Conservation (phyloP, 2,329 filamentous ascomycete species). For the Trichoderma sp. region DNA sequence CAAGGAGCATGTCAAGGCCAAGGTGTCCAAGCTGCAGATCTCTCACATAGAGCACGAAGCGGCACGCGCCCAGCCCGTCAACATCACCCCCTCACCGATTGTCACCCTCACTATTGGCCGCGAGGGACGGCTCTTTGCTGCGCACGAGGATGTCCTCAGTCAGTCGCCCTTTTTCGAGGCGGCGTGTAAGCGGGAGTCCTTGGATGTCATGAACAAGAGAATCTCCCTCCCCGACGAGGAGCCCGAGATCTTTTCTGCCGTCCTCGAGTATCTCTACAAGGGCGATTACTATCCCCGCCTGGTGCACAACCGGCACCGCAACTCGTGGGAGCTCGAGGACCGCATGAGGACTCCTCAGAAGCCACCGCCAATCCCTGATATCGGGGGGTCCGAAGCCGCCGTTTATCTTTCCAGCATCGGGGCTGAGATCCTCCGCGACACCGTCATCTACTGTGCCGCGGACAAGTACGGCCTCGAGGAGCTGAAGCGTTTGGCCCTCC, state of each 20-base stretch:
- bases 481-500: constrained; percentile 85
- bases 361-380: constrained; percentile 54
- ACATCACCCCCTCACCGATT: constrained; percentile 64
- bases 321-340: constrained; percentile 89
- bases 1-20: constrained; percentile 67
- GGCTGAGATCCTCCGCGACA: constrained; percentile 84
- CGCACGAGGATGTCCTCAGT: constrained; percentile 88
- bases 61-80: constrained; percentile 30
- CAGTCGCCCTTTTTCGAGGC: constrained; percentile 82
- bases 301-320: constrained; percentile 80
- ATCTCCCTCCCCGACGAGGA: constrained; percentile 75
- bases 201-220: constrained; percentile 75
- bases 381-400: constrained; percentile 50
- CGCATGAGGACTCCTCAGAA: constrained; percentile 45
- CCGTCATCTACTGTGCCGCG: constrained; percentile 89
- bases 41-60: constrained; percentile 65
- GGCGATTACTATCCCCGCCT: constrained; percentile 92
- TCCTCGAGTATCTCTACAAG: constrained; percentile 97
- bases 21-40: constrained; percentile 82
- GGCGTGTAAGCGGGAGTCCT: constrained; percentile 70
- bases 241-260: constrained; percentile 87
- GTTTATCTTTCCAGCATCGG: constrained; percentile 74
- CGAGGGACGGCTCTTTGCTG: constrained; percentile 88
- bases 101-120: constrained; percentile 81
- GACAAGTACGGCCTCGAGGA: constrained; percentile 89